Evolutionary conservation across 306 rosid genomes (phyloP).

Genomic region (Comarum palustre): DNA sequence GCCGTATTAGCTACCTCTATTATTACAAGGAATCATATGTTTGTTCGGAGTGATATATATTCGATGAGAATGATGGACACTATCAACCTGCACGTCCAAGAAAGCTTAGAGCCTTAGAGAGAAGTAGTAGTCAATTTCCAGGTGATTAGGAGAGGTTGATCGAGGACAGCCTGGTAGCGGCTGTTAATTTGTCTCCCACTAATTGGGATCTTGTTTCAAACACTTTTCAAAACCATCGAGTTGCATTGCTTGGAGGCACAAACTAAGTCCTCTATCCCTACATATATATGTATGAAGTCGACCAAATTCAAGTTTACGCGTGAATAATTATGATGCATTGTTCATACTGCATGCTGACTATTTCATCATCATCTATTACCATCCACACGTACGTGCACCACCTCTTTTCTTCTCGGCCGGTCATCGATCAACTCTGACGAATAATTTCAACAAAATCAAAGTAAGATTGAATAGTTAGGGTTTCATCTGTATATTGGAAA

Average conservation of each 20-base stretch:
- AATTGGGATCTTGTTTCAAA: constrained; percentile 31
- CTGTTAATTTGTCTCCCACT: constrained; percentile 47
- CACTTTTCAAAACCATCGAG: constrained; percentile 29
- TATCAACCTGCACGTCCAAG: not conserved
- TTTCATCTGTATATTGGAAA: not conserved
- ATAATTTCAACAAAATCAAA: not conserved
- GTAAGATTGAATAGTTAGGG: not conserved
- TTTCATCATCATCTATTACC: constrained; percentile 23
- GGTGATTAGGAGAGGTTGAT: not conserved
- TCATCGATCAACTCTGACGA: too few species aligned
- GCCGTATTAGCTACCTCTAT: too few species aligned
- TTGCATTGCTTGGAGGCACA: constrained; percentile 23
- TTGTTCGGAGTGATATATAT: not conserved
- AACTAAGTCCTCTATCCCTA: too few species aligned
- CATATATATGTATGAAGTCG: too few species aligned
- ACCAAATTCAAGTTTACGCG: constrained; percentile 17
- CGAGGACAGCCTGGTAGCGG: constrained; percentile 48
- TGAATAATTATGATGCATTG: not conserved
- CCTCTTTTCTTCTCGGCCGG: not conserved
- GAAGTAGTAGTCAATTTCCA: not conserved
- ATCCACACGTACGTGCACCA: constrained; percentile 33
- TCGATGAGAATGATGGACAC: constrained; percentile 1
- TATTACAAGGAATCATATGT: too few species aligned
- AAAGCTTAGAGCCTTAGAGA: too few species aligned
- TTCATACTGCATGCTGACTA: constrained; percentile 23